Evolutionary conservation across 805 yeast species (phyloP), one percentile per base, ranked within the genome.

Genomic region (Candida caryicola): DNA sequence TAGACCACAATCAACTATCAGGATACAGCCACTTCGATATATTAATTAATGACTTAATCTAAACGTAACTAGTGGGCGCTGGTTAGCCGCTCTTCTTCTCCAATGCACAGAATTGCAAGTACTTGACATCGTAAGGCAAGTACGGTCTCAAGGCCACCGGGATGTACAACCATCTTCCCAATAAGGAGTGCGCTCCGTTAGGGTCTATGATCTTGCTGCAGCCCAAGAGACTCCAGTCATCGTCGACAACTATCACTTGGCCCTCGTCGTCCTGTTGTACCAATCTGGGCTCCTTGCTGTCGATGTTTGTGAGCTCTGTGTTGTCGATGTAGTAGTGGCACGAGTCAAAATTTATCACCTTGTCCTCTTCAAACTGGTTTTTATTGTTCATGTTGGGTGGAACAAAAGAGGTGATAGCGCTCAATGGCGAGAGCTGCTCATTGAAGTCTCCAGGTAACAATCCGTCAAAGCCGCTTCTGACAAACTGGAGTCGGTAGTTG

Each of bases 381-480:
- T 69, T 63, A 50, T 88, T 82, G 55, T 91, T 90, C 88, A 87
- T 85, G 4, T 81, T 76, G 1, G 46, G 33, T 1, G 95, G 93
- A 1, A 71, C 51, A 1, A 49, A 43, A 16, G 83, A 69, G 0
- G 85, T 73, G 0, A 50, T 51, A 2, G 43, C 48, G 13, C 36
- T 17, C 16, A 60, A 37, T 1, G 50, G 21, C 1, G 30, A 34
- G 4, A 46, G 41, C 1, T 34, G 50, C 47, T 82, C 95, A 3
- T 57, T 52, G 54, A 90, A 91, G 51, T 87, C 93, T 2, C 95
- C 95, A 0, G 98, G 98, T 25, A 91, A 65, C 44, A 90, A 65
- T 0, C 97, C 97, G 56, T 82, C 77, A 60, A 90, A 91, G 1
- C 91, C 93, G 40, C 88, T 81, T 39, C 71, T 66, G 7, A 85